phyloP scores from a whole-genome alignment of 805 yeast genomes.

The Ogataea wickerhamii region DNA sequence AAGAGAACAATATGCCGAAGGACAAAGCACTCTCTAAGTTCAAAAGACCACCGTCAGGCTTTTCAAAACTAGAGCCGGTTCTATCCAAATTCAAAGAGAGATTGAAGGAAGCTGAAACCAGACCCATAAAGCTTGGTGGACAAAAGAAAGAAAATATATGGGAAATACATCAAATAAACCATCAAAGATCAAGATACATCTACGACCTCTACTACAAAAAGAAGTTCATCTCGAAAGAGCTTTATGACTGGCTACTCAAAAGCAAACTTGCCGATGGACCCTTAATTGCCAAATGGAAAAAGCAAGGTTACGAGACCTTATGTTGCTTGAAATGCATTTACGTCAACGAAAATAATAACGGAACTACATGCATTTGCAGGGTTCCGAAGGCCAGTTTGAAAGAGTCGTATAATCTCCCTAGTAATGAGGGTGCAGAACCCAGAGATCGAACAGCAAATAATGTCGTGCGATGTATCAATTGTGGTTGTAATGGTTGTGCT shows the following conservation, averaged over 20 bases:
- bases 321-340: conserved; percentile 82
- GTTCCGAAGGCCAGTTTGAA: conserved; percentile 63
- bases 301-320: conserved; percentile 72
- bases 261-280: conserved; percentile 64
- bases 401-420: conserved; percentile 6
- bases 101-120: conserved; percentile 50
- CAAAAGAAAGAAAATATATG: conserved; percentile 60
- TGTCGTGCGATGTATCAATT: conserved; percentile 60
- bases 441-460: conserved; percentile 6
- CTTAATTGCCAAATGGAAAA: conserved; percentile 66
- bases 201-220: conserved; percentile 71
- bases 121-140: conserved; percentile 38
- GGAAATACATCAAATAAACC: conserved; percentile 68
- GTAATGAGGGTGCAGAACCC: conserved; percentile 23
- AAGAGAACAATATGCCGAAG: conserved; percentile 43
- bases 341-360: conserved; percentile 56
- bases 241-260: conserved; percentile 71
- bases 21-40: conserved; percentile 23
- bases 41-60: conserved; percentile 67
- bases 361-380: conserved; percentile 76
- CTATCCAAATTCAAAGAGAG: conserved; percentile 54
- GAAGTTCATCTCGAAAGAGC: conserved; percentile 58
- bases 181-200: conserved; percentile 71
- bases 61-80: conserved; percentile 62
- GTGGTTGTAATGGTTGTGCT: conserved; percentile 86